Percentiles rank a stretch among this genome's conserved stretches.
phyloP scores from a whole-genome alignment of 2,329 filamentous ascomycete species.

The Talaromyces sp. region DNA sequence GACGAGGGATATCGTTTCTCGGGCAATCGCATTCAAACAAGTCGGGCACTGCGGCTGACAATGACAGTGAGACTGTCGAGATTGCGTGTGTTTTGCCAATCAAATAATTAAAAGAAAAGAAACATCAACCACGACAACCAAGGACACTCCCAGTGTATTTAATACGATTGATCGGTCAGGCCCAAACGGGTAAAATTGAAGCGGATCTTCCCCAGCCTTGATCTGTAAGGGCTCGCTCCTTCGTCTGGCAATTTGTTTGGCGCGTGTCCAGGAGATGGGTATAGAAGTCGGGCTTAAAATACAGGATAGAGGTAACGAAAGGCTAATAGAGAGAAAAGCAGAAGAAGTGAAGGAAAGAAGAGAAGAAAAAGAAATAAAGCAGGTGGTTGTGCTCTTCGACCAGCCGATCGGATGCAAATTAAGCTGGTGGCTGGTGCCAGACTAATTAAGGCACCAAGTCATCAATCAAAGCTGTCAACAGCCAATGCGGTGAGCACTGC shows the following conservation, averaged over 20 bases:
- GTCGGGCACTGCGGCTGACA: neutral
- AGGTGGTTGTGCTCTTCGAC: conserved; percentile 23
- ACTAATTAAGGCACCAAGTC: neutral
- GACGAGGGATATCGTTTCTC: neutral
- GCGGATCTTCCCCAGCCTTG: conserved; percentile 10
- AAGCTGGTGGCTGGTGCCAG: conserved; percentile 14
- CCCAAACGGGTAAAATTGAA: conserved; percentile 16
- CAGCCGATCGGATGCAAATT: conserved; percentile 6
- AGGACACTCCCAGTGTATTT: no score
- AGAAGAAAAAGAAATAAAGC: conserved; percentile 21
- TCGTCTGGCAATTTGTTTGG: neutral
- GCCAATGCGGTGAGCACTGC: neutral
- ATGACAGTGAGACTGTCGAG: neutral
- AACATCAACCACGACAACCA: neutral
- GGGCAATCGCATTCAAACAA: neutral
- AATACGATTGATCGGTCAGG: neutral
- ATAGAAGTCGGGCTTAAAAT: neutral
- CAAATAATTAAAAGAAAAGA: neutral
- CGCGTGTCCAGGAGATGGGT: neutral
- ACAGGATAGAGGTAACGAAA: neutral
- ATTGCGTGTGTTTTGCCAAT: neutral
- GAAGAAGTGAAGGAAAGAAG: neutral
- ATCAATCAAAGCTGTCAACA: neutral
- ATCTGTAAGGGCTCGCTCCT: neutral
- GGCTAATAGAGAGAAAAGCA: neutral